Evolutionary conservation across 2,329 filamentous ascomycete species (phyloP).

Genomic region (Lasiodiplodia sp.): DNA sequence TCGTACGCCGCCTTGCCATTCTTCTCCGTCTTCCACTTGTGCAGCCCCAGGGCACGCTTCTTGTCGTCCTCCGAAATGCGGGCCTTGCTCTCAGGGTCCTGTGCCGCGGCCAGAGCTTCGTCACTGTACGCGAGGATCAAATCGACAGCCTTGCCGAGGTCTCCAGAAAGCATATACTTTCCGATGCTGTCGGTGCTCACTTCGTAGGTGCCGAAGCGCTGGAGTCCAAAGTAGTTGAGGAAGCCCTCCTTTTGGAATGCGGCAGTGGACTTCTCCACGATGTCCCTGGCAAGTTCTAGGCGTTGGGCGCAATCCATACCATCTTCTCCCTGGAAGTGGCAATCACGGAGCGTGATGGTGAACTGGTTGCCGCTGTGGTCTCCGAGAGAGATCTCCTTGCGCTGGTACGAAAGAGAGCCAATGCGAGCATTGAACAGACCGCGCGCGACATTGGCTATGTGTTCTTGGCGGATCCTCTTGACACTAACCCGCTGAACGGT

Average conservation of each 20-base stretch:
- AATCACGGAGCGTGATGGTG: constrained; percentile 87
- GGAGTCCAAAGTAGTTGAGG: constrained; percentile 98
- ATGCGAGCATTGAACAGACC: constrained; percentile 67
- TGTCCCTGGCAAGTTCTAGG: constrained; percentile 55
- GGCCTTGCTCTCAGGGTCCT: constrained; percentile 50
- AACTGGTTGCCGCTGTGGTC: constrained; percentile 92
- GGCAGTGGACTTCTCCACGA: constrained; percentile 67
- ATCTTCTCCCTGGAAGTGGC: constrained; percentile 64
- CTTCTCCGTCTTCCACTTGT: constrained; percentile 71
- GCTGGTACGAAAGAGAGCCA: constrained; percentile 82
- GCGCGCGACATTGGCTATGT: constrained; percentile 69
- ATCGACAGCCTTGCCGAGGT: constrained; percentile 82
- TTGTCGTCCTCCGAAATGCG: constrained; percentile 77
- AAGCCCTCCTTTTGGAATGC: constrained; percentile 79
- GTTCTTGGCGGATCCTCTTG: constrained; percentile 65
- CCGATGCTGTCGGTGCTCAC: constrained; percentile 88
- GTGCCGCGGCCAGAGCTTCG: constrained; percentile 64
- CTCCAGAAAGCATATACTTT: constrained; percentile 79
- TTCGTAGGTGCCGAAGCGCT: constrained; percentile 89
- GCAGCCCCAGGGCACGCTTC: constrained; percentile 78
- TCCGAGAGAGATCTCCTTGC: constrained; percentile 77
- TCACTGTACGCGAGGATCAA: constrained; percentile 77
- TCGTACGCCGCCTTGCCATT: constrained; percentile 67
- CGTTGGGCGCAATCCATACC: constrained; percentile 44
- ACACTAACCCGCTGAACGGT: constrained; percentile 83